Conservation (phyloP, 768 basidiomycete species). For the Dentipellis fragilis region DNA sequence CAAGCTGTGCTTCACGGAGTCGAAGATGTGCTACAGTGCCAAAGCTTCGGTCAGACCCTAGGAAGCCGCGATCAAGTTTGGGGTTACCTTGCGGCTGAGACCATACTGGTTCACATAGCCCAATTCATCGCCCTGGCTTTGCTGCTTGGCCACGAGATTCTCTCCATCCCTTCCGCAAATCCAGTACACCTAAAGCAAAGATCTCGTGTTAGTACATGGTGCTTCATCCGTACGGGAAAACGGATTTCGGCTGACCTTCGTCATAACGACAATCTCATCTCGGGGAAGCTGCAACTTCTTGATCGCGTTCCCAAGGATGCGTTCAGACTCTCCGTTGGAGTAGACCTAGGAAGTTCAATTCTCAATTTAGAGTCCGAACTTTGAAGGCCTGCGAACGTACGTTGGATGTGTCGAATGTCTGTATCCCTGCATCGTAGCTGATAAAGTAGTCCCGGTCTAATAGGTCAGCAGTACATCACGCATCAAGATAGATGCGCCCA, state of each 20-base stretch:
- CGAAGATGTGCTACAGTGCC: conserved; percentile 41
- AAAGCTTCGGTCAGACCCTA: not conserved
- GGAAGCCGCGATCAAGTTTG: not conserved
- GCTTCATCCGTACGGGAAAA: too few relatives aligned
- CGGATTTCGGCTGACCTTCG: conserved; percentile 29
- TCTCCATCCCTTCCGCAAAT: not conserved
- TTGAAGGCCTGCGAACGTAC: conserved; percentile 13
- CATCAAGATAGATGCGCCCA: not conserved
- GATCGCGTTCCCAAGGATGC: conserved; percentile 37
- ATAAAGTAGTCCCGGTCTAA: not conserved
- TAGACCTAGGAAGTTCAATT: conserved; percentile 19
- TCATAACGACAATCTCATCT: conserved; percentile 40
- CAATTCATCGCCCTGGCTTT: not conserved
- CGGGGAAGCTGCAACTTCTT: conserved; percentile 34
- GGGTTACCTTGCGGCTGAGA: conserved; percentile 28
- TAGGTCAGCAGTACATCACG: not conserved
- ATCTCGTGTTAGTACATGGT: not conserved
- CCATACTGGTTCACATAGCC: conserved; percentile 30
- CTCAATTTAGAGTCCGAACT: not conserved
- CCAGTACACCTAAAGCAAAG: conserved; percentile 2
- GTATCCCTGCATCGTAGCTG: conserved; percentile 27
- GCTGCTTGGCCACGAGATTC: not conserved
- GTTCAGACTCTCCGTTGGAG: conserved; percentile 31
- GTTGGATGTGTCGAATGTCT: conserved; percentile 29
- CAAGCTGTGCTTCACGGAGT: conserved; percentile 43